Conservation (phyloP, 192 early-diverging fungal species). For the Diversispora eburnea region DNA sequence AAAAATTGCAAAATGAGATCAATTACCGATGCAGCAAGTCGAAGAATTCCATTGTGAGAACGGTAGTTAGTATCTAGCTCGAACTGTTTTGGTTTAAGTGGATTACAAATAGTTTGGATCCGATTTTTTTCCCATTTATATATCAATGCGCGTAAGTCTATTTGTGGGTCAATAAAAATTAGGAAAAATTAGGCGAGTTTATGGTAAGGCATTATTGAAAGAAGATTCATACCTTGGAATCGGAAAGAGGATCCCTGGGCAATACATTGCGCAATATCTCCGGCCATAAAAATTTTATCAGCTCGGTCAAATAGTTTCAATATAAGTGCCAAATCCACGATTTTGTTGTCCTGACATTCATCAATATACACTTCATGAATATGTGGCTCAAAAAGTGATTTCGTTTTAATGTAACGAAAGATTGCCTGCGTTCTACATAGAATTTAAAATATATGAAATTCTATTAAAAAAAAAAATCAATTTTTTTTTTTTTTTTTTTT, state of each 20-base stretch:
- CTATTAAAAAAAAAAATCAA: background rate
- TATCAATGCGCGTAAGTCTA: conserved; percentile 8
- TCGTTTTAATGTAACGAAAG: conserved; percentile 14
- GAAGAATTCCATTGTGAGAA: conserved; percentile 22
- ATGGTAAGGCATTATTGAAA: background rate
- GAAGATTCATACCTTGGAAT: conserved; percentile 18
- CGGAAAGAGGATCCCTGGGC: conserved; percentile 15
- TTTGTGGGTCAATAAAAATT: background rate
- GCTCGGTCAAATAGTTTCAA: conserved; percentile 12
- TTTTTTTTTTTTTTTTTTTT: too few relatives aligned
- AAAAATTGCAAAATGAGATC: conserved; percentile 13
- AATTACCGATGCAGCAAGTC: conserved; percentile 20
- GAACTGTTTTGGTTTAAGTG: conserved; percentile 2
- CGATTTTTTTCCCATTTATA: conserved; percentile 17
- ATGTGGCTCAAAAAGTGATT: conserved; percentile 6
- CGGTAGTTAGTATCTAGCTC: conserved; percentile 19
- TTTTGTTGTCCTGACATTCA: conserved; percentile 23
- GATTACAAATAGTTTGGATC: background rate
- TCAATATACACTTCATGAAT: conserved; percentile 29
- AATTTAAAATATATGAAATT: background rate
- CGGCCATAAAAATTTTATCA: conserved; percentile 16
- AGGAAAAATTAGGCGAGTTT: background rate
- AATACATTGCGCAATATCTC: conserved; percentile 27
- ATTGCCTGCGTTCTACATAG: conserved; percentile 7
- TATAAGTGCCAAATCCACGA: conserved; percentile 20